phyloP scores from a whole-genome alignment of 2,329 filamentous ascomycete genomes.

The Thyridium curvatum region DNA sequence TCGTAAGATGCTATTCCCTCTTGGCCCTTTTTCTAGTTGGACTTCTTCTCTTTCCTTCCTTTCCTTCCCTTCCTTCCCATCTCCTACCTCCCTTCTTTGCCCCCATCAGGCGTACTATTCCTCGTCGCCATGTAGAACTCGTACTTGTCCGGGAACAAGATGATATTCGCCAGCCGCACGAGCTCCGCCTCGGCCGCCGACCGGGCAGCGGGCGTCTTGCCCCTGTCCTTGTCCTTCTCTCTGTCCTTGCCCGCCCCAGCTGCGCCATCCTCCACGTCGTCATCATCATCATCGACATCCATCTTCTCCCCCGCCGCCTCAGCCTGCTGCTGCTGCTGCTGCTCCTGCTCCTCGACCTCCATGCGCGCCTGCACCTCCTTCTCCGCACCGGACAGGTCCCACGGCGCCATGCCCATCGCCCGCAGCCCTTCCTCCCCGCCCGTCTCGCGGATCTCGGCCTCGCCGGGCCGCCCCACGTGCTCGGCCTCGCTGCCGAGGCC shows the following conservation, averaged over 20 bases:
- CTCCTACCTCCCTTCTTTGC: neutral
- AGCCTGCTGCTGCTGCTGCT: constrained; percentile 10
- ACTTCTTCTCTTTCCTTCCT: too few species aligned
- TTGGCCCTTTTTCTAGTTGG: too few species aligned
- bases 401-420: constrained; percentile 53
- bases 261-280: constrained; percentile 9
- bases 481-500: constrained; percentile 45
- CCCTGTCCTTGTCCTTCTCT: constrained; percentile 9
- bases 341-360: constrained; percentile 18
- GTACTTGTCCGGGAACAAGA: constrained; percentile 47
- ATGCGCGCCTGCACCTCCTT: constrained; percentile 14
- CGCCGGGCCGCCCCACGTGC: constrained; percentile 39
- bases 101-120: constrained; percentile 12
- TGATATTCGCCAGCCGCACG: constrained; percentile 47
- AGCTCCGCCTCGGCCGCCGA: constrained; percentile 42
- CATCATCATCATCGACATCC: constrained; percentile 15
- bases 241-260: constrained; percentile 15
- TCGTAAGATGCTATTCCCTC: too few species aligned
- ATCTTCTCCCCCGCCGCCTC: constrained; percentile 14
- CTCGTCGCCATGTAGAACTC: constrained; percentile 39
- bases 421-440: constrained; percentile 44
- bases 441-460: constrained; percentile 43
- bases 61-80: too few species aligned
- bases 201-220: too few species aligned
- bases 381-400: constrained; percentile 29